phyloP scores from a whole-genome alignment of 495 filamentous ascomycete species.

The Lepidopterella palustris region DNA sequence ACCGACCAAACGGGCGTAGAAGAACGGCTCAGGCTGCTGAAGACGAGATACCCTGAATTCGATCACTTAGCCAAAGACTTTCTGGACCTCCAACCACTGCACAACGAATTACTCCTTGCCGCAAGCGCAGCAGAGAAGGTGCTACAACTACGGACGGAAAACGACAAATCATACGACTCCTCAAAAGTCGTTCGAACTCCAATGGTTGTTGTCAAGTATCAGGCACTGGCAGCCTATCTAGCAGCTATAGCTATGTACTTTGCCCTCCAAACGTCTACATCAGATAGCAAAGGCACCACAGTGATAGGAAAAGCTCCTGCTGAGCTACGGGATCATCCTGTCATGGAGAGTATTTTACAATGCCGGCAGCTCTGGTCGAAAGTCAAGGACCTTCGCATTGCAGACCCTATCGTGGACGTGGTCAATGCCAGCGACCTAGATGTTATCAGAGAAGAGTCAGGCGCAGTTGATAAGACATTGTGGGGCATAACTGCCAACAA shows the following conservation, averaged over 20 bases:
- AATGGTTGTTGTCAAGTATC: conserved; percentile 60
- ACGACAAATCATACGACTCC: neutral
- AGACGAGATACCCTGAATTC: conserved; percentile 83
- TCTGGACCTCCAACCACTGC: conserved; percentile 57
- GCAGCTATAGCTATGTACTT: conserved; percentile 89
- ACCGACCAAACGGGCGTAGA: conserved; percentile 69
- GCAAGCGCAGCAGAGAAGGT: conserved; percentile 49
- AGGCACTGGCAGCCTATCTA: conserved; percentile 74
- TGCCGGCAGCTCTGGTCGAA: conserved; percentile 74
- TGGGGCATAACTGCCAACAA: neutral
- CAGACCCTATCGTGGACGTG: conserved; percentile 33
- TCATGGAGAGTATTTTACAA: conserved; percentile 78
- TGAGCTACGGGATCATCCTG: conserved; percentile 74
- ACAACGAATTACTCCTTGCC: conserved; percentile 51
- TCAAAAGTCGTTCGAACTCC: conserved; percentile 25
- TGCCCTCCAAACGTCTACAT: conserved; percentile 71
- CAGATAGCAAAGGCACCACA: conserved; percentile 43
- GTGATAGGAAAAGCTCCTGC: conserved; percentile 54
- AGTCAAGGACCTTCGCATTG: conserved; percentile 54
- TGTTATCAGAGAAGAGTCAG: conserved; percentile 37
- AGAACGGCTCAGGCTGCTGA: conserved; percentile 70
- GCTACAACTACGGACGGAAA: conserved; percentile 12
- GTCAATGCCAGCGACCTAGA: conserved; percentile 34
- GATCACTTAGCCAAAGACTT: conserved; percentile 78
- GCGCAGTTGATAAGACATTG: conserved; percentile 9